Evolutionary conservation across 805 yeast species (phyloP), one percentile per base, ranked within the genome.

Genomic region (Candida tibetensis): DNA sequence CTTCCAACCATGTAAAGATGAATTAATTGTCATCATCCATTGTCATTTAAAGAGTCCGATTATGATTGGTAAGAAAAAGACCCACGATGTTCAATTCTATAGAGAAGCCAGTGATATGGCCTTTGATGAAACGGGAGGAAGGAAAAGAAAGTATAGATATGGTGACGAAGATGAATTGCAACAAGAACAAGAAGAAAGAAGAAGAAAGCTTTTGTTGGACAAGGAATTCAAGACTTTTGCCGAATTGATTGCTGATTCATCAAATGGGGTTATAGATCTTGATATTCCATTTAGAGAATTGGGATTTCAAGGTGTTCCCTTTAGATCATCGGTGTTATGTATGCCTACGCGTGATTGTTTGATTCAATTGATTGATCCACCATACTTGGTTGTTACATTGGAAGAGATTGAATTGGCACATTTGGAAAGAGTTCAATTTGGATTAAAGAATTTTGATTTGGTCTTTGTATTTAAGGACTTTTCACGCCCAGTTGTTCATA

Each of bases 131-230:
- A 93, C 99, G 14, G 96, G 97, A 47, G 90, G 88, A 44, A 82
- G 96, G 45, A 83, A 87, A 67, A 81, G 97, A 62, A 77, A 76
- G 48, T 83, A 82, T 62, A 68, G 93, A 55, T 93, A 93, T 58
- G 99, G 99, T 32, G 99, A 93, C 60, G 99, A 93, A 62, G 99
- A 93, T 62, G 99, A 93, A 66, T 72, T 93, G 47, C 98, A 93
- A 64, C 97, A 91, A 64, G 99, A 93, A 68, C 97, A 91, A 66
- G 98, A 93, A 62, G 99, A 93, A 67, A 82, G 97, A 69, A 77
- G 91, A 63, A 78, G 96, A 65, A 85, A 95, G 53, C 85, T 86
- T 17, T 77, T 87, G 27, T 76, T 93, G 53, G 96, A 93, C 66
- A 87, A 85, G 61, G 98, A 93, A 64, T 93, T 90, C 67, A 82